Conservation (phyloP, 2,329 filamentous ascomycete species). For the Aspergillus hiratsukae region DNA sequence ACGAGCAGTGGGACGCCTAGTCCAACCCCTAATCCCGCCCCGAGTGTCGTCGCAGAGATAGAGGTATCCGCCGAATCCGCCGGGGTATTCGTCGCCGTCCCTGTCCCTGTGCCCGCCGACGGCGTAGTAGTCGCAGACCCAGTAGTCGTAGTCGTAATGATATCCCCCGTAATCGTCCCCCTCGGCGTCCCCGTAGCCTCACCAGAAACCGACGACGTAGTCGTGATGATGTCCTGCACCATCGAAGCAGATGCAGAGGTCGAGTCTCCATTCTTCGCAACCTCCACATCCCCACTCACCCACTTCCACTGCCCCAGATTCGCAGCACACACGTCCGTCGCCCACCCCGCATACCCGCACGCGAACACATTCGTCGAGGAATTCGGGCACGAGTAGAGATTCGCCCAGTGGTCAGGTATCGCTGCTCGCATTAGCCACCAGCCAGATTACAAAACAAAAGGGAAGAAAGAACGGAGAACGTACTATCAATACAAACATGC, state of each 20-base stretch:
- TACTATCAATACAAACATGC: slow-evolving; percentile 9
- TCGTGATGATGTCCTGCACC: neutral
- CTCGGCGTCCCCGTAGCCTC: neutral
- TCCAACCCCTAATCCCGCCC: neutral
- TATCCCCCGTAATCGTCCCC: neutral
- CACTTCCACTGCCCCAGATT: slow-evolving; percentile 2
- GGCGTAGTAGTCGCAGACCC: too few species aligned
- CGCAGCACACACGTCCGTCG: slow-evolving; percentile 1
- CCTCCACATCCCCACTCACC: slow-evolving; percentile 2
- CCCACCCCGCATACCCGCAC: slow-evolving; percentile 7
- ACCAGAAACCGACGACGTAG: neutral
- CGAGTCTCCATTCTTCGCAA: neutral
- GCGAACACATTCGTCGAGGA: slow-evolving; percentile 6
- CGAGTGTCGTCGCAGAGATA: neutral
- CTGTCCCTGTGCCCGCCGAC: neutral
- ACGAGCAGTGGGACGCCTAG: neutral
- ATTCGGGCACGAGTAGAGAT: slow-evolving; percentile 10
- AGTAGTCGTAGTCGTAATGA: neutral
- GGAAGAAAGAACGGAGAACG: too few species aligned
- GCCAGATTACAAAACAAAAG: neutral
- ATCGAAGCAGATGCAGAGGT: neutral
- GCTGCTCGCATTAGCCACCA: neutral
- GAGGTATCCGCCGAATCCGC: neutral
- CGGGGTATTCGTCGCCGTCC: neutral
- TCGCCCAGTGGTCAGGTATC: slow-evolving; percentile 7